Base-by-base conservation (phyloP, 1,284 basidiomycete genomes). In the Cystobasidium sp. region DNA sequence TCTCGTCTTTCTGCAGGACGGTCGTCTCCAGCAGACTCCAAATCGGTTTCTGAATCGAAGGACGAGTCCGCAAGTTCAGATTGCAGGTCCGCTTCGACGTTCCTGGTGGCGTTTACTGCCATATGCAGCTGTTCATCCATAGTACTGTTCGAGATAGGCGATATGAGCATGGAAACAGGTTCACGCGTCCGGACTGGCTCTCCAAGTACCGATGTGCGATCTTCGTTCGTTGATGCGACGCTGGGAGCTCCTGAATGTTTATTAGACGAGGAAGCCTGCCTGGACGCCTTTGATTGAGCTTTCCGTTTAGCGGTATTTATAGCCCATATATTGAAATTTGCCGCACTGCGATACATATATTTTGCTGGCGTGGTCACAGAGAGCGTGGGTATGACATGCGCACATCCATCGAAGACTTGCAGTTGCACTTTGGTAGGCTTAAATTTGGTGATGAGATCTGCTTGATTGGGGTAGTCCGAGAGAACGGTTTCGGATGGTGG, bases 341-440 rank as follows among this genome's bases (percentile, higher is more conserved):
- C 79, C 0, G 72, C 75, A 1, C 75, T 75, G 20, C 79, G 76
- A 66, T 77, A 79, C 75, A 77, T 77, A 31, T 75, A 73, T 41
- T 82, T 83, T 0, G 82, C 80, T 41, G 80, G 81, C 22, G 78
- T 78, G 1, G 83, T 83, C 78, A 82, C 83, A 22, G 79, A 79
- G 24, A 83, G 68, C 0, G 82, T 83, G 0, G 83, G 82, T 0
- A 83, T 81, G 12, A 84, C 83, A 68, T 84, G 83, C 51, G 81
- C 81, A 31, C 80, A 81, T 8, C 82, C 82, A 63, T 83, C 82
- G 59, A 81, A 82, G 9, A 83, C 80, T 76, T 83, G 82, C 20
- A 86, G 78, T 71, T 85, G 84, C 12, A 86, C 84, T 68, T 84
- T 81, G 0, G 85, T 86, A 3, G 85, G 85, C 51, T 82, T 79